Percentiles rank a stretch among this genome's conserved stretches.
phyloP scores from a whole-genome alignment of 306 rosid species.

The Dicorynia guianensis region DNA sequence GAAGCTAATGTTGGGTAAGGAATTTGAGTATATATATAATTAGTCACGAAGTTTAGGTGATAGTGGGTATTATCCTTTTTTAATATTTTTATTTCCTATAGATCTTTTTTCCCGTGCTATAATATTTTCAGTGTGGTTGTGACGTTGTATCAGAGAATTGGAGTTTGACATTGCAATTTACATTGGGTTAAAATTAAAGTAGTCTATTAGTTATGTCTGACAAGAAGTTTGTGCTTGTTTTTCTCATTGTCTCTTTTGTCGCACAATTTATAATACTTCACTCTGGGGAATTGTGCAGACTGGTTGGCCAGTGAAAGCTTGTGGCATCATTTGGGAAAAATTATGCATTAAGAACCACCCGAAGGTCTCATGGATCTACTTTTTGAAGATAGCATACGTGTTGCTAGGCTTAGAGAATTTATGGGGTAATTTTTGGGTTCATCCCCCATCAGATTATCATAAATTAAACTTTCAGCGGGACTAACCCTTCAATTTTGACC shows the following conservation, averaged over 20 bases:
- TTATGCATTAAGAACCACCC: too few species aligned
- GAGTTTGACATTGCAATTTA: constrained; percentile 28
- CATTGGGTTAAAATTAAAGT: neutral
- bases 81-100: neutral
- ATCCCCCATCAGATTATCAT: neutral
- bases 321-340: too few species aligned
- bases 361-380: too few species aligned
- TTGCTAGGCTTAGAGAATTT: too few species aligned
- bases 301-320: too few species aligned
- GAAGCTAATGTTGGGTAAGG: neutral
- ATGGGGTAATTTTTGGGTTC: too few species aligned
- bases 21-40: neutral
- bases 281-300: too few species aligned
- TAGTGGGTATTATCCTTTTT: neutral
- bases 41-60: neutral
- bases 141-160: neutral
- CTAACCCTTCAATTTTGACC: constrained; percentile 37
- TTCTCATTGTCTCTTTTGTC: neutral
- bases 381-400: too few species aligned
- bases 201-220: constrained; percentile 13
- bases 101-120: neutral
- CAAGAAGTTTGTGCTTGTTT: constrained; percentile 15
- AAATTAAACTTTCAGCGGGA: constrained; percentile 27
- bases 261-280: too few species aligned
- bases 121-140: neutral